A percentile compares a stretch with the other conserved stretches of the same genome.
Conservation (phyloP, 2,329 filamentous ascomycete genomes). For the Trichoderma endophyticum region DNA sequence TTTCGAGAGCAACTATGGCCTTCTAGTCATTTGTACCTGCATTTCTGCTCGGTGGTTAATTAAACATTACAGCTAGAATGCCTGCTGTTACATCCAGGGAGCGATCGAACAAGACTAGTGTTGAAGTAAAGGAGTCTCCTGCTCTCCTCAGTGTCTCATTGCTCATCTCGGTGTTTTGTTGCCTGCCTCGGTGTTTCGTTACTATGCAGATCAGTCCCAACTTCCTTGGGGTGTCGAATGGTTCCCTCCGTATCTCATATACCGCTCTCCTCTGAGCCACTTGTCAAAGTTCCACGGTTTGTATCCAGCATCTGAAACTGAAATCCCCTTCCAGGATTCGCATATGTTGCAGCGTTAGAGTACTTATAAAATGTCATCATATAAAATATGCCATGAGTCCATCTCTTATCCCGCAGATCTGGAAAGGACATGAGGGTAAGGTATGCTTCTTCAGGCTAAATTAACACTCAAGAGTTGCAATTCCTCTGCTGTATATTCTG, state of each 20-base stretch:
- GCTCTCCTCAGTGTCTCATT: neutral
- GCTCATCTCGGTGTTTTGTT: neutral
- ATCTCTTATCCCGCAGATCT: no score
- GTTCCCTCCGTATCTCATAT: neutral
- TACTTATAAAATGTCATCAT: neutral
- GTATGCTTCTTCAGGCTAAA: neutral
- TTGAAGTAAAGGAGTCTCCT: neutral
- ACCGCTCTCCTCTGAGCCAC: neutral
- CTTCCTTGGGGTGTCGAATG: neutral
- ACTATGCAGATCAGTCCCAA: neutral
- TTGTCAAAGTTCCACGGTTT: neutral
- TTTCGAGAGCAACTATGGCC: neutral
- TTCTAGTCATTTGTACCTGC: neutral
- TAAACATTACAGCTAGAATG: neutral
- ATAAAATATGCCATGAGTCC: no score
- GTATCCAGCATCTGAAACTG: neutral
- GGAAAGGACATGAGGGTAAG: neutral
- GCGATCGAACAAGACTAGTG: neutral
- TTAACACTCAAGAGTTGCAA: neutral
- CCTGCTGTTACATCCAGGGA: neutral
- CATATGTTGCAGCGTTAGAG: neutral
- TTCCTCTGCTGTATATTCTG: neutral
- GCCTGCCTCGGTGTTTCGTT: neutral
- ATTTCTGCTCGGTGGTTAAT: neutral
- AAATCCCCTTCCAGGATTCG: neutral